Percentiles rank a stretch among this genome's conserved stretches.
These are phyloP conservation scores for Penicillium canariense DNA, from an alignment of 495 filamentous ascomycete species.

Conservation along the genomic window DNA sequence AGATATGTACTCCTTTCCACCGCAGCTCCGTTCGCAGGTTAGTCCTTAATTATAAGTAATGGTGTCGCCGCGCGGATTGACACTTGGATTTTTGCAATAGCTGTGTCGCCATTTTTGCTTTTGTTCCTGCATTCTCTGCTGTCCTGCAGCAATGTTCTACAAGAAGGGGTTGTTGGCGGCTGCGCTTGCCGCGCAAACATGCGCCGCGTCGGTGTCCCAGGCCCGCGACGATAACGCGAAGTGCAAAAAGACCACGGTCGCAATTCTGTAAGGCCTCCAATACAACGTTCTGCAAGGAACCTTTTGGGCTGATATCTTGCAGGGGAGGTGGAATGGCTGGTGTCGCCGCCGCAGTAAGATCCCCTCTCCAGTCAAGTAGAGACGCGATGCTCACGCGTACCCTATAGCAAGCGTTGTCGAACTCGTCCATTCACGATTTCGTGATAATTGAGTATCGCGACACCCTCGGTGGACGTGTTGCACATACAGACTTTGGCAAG, in stretches of 20 bases:
- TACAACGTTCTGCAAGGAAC: too few relatives aligned
- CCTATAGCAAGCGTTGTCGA: slow-evolving; percentile 17
- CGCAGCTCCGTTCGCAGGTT: not conserved
- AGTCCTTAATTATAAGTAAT: not conserved
- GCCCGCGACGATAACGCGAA: slow-evolving; percentile 11
- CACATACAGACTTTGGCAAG: slow-evolving; percentile 18
- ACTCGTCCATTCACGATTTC: slow-evolving; percentile 21
- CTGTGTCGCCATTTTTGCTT: not conserved
- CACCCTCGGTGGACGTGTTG: slow-evolving; percentile 18
- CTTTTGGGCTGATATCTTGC: not conserved
- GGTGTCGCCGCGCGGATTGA: not conserved
- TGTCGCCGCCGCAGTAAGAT: slow-evolving; percentile 60
- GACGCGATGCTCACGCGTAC: not conserved
- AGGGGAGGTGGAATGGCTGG: slow-evolving; percentile 50
- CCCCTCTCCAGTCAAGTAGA: not conserved
- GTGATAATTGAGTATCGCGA: slow-evolving; percentile 24
- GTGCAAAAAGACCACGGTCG: slow-evolving; percentile 34
- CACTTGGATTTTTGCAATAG: not conserved
- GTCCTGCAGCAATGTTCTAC: slow-evolving; percentile 4
- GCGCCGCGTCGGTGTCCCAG: slow-evolving; percentile 10
- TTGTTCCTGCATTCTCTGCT: not conserved
- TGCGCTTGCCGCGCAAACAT: slow-evolving; percentile 14
- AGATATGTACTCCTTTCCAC: not conserved
- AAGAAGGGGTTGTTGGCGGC: slow-evolving; percentile 9
- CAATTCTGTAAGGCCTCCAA: slow-evolving; percentile 26